Evolutionary conservation across 805 yeast genomes (phyloP).

Genomic region (Yamadazyma takamatsuzukensis): DNA sequence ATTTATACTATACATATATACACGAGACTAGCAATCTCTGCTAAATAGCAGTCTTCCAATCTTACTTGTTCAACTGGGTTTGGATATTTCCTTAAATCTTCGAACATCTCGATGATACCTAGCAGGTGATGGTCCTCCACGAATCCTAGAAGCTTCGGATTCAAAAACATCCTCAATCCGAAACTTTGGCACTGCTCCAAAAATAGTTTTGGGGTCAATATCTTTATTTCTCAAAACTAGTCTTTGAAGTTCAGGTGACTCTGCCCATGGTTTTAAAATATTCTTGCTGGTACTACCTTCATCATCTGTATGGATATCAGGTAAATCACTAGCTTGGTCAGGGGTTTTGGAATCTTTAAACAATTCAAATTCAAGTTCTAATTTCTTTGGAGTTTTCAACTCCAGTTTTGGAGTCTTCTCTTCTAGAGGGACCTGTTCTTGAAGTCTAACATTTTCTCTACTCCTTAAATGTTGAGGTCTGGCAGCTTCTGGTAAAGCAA

Average conservation of each 20-base stretch:
- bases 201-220: slow-evolving; percentile 63
- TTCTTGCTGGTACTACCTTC: slow-evolving; percentile 22
- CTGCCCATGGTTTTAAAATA: slow-evolving; percentile 36
- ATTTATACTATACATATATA: too few species aligned
- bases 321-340: slow-evolving; percentile 21
- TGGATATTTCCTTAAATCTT: slow-evolving; percentile 2
- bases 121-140: slow-evolving; percentile 54
- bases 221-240: slow-evolving; percentile 22
- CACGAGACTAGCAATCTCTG: too few species aligned
- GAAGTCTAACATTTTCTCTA: too few species aligned
- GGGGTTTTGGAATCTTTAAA: slow-evolving; percentile 3
- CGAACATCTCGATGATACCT: slow-evolving; percentile 13
- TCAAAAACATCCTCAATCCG: slow-evolving; percentile 68
- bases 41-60: not conserved
- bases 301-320: slow-evolving; percentile 41
- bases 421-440: too few species aligned
- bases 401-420: slow-evolving; percentile 4
- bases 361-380: slow-evolving; percentile 1
- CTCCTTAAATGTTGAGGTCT: too few species aligned
- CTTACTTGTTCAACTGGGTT: not conserved
- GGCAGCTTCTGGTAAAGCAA: slow-evolving; percentile 38
- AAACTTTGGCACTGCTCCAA: slow-evolving; percentile 71
- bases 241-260: slow-evolving; percentile 30
- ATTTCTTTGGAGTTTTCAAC: slow-evolving; percentile 4
- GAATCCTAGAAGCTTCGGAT: slow-evolving; percentile 45